These are phyloP conservation scores for Phanerochaete carnosa DNA, from an alignment of 768 basidiomycete species.

Conservation along the genomic window DNA sequence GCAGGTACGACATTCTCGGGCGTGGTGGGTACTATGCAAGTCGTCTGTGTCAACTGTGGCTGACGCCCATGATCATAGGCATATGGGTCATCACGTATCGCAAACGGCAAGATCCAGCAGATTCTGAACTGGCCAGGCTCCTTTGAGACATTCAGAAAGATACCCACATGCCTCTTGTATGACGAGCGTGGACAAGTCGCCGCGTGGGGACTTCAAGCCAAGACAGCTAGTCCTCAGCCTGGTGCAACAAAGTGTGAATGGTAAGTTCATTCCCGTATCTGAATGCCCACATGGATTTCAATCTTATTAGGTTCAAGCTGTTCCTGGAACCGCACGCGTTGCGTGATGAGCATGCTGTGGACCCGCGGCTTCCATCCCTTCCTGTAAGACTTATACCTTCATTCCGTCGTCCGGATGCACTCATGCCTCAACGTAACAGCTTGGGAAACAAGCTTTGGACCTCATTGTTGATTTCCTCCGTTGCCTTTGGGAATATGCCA, in stretches of 20 bases:
- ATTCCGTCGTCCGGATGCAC: background rate
- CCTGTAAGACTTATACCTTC: conserved; percentile 52
- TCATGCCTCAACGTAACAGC: conserved; percentile 35
- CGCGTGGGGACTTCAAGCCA: conserved; percentile 87
- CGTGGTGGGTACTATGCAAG: conserved; percentile 44
- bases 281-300: background rate
- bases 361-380: conserved; percentile 74
- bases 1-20: conserved; percentile 86
- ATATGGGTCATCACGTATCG: conserved; percentile 82
- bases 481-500: conserved; percentile 84
- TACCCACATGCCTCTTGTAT: conserved; percentile 79
- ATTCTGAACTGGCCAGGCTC: conserved; percentile 86
- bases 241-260: conserved; percentile 61
- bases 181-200: conserved; percentile 69
- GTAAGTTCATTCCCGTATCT: conserved; percentile 28
- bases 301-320: conserved; percentile 65
- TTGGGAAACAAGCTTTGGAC: conserved; percentile 72
- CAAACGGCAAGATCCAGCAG: conserved; percentile 76
- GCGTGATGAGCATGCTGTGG: conserved; percentile 65
- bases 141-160: conserved; percentile 83
- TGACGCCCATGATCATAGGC: conserved; percentile 44
- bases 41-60: background rate
- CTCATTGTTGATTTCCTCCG: conserved; percentile 82
- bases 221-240: conserved; percentile 67
- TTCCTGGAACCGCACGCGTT: conserved; percentile 81